Percentiles rank a stretch among this genome's conserved stretches.
These are phyloP conservation scores for Nitzschia sp. DNA, from an alignment of 108 stramenopile species.

Conservation along the genomic window DNA sequence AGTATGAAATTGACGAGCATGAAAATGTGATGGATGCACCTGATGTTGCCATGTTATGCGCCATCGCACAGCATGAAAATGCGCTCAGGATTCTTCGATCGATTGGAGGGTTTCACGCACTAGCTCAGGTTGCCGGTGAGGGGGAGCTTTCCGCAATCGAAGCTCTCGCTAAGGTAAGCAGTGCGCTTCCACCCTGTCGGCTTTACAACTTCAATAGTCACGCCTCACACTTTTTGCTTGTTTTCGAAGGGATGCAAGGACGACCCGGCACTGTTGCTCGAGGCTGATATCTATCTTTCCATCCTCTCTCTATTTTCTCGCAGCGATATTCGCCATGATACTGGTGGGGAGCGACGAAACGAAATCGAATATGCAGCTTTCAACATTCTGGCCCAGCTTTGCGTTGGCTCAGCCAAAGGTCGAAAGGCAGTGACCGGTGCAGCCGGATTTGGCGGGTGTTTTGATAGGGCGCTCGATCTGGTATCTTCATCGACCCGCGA, in stretches of 20 bases:
- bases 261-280: conserved; percentile 55
- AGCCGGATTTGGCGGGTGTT: conserved; percentile 22
- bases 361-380: conserved; percentile 40
- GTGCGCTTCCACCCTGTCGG: neutral
- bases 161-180: conserved; percentile 51
- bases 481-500: neutral
- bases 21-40: conserved; percentile 69
- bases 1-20: conserved; percentile 51
- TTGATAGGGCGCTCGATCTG: conserved; percentile 36
- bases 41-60: conserved; percentile 76
- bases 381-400: conserved; percentile 36
- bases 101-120: conserved; percentile 72
- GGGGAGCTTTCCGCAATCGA: conserved; percentile 61
- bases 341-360: conserved; percentile 6
- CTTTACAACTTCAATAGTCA: no score
- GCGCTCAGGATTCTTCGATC: conserved; percentile 57
- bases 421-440: conserved; percentile 35
- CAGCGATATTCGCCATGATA: conserved; percentile 25
- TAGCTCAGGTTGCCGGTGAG: conserved; percentile 77
- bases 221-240: no score
- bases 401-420: conserved; percentile 36
- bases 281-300: conserved; percentile 59
- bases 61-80: conserved; percentile 64
- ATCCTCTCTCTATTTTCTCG: conserved; percentile 57
- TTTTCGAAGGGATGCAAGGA: conserved; percentile 47